Percentiles rank a stretch among this genome's conserved stretches.
These are phyloP conservation scores for Talaromyces sp. DNA, from an alignment of 2,329 filamentous ascomycete genomes.

Conservation along the genomic window DNA sequence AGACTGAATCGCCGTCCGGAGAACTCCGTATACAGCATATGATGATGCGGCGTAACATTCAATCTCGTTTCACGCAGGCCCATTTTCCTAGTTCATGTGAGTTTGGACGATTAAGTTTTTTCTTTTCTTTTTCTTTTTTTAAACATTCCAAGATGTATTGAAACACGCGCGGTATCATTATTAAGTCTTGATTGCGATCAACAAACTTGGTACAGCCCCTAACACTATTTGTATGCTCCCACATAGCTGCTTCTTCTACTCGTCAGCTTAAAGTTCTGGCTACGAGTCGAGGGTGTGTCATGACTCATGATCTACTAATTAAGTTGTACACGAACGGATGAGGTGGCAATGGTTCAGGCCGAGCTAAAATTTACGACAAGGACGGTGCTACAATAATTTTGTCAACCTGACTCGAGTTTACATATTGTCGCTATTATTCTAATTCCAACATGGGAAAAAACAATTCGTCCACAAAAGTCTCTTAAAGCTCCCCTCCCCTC, in stretches of 20 bases:
- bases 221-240: neutral
- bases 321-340: neutral
- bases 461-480: neutral
- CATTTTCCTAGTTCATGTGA: neutral
- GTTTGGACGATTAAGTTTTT: neutral
- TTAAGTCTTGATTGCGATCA: neutral
- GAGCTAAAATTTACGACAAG: neutral
- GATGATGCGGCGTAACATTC: neutral
- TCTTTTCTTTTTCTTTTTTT: neutral
- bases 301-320: neutral
- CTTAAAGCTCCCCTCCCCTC: neutral
- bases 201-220: neutral
- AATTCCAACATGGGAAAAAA: neutral
- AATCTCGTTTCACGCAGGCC: neutral
- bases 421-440: neutral
- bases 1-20: neutral
- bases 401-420: neutral
- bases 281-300: neutral
- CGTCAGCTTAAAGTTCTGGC: neutral
- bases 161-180: neutral
- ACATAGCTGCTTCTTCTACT: neutral
- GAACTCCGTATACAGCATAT: neutral
- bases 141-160: neutral
- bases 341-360: neutral
- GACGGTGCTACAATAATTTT: neutral